Evolutionary conservation across 1,284 basidiomycete genomes (phyloP).

Genomic region (Cryptococcus sp.): DNA sequence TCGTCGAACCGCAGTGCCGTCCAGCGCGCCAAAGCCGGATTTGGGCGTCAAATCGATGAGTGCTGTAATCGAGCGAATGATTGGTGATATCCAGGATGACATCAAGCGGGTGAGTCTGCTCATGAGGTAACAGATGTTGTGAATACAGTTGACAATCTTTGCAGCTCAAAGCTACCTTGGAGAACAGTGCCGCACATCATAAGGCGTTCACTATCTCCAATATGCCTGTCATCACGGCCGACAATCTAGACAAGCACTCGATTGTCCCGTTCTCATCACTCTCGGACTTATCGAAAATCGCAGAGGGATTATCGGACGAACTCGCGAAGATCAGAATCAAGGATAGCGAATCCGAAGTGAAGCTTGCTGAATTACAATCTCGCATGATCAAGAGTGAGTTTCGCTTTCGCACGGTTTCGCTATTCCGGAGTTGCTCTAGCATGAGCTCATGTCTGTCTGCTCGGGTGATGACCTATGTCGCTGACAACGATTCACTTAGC

Average conservation of each 20-base stretch:
- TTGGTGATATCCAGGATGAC: conserved; percentile 50
- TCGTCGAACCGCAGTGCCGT: conserved; percentile 36
- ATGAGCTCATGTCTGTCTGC: no score
- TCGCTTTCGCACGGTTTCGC: not conserved
- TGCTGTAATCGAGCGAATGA: conserved; percentile 40
- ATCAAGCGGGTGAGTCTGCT: conserved; percentile 29
- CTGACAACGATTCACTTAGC: conserved; percentile 31
- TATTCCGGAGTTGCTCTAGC: not conserved
- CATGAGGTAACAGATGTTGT: no score
- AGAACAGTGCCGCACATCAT: conserved; percentile 36
- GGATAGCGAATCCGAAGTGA: conserved; percentile 36
- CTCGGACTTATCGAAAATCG: conserved; percentile 30
- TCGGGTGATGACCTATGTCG: not conserved
- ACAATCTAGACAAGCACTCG: conserved; percentile 40
- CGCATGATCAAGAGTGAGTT: conserved; percentile 54
- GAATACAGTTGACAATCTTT: conserved; percentile 2
- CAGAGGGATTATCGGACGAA: conserved; percentile 31
- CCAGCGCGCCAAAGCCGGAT: conserved; percentile 38
- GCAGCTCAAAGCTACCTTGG: conserved; percentile 45
- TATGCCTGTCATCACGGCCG: conserved; percentile 14
- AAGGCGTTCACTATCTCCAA: conserved; percentile 16
- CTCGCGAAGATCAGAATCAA: conserved; percentile 33
- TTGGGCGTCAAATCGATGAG: conserved; percentile 29
- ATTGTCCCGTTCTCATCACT: conserved; percentile 39
- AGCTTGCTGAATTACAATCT: conserved; percentile 54